Percentiles rank a stretch among this genome's conserved stretches.
These are phyloP conservation scores for Dictyostelium intermedium DNA, from an alignment of 78 protist genomes.

Conservation along the genomic window DNA sequence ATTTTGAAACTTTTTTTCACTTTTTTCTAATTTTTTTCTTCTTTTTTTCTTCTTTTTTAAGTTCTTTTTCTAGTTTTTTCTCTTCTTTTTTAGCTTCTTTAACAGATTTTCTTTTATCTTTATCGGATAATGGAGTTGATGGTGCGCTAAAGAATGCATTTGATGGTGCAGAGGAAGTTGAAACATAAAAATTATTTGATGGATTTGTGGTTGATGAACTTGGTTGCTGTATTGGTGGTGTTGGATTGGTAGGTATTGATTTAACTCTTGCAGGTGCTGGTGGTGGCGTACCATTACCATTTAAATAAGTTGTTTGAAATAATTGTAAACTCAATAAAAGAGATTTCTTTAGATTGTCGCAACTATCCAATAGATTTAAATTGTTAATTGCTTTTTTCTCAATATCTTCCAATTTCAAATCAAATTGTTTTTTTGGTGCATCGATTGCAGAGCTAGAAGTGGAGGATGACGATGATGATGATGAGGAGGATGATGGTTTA, in stretches of 20 bases:
- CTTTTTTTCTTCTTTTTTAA: constrained; percentile 33
- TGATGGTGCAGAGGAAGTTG: neutral
- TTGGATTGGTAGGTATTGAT: neutral
- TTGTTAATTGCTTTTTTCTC: constrained; percentile 31
- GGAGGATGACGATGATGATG: neutral
- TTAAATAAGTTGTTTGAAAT: constrained; percentile 5
- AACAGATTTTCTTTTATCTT: constrained; percentile 46
- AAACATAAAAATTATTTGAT: neutral
- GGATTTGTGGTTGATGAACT: neutral
- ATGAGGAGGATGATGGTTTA: neutral
- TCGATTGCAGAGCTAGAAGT: neutral
- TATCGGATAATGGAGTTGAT: constrained; percentile 22
- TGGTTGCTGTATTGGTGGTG: constrained; percentile 12
- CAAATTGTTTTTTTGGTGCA: constrained; percentile 52
- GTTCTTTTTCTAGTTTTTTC: constrained; percentile 15
- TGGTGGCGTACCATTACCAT: constrained; percentile 13
- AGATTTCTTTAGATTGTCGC: constrained; percentile 51
- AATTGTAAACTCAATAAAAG: neutral
- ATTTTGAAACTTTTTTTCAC: neutral
- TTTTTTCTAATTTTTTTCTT: constrained; percentile 3
- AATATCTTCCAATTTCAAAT: constrained; percentile 35
- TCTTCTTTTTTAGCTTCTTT: constrained; percentile 65
- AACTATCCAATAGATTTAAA: constrained; percentile 30
- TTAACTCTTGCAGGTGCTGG: neutral
- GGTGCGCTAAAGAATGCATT: constrained; percentile 26